These are phyloP conservation scores for Gossypium rotundifolium DNA, from an alignment of 345 rosid genomes.

Conservation along the genomic window DNA sequence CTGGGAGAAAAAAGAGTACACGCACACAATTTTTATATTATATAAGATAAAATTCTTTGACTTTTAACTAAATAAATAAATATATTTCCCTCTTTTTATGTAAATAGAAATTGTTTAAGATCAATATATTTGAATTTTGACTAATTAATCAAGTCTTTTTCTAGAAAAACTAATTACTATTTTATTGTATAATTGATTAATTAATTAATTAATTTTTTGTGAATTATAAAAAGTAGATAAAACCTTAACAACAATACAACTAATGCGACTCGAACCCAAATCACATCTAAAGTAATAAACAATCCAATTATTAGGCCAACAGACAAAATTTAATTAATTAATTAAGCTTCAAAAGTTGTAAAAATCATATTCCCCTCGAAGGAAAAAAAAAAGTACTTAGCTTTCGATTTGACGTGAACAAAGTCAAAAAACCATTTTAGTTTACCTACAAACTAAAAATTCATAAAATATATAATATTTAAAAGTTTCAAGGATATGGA, in stretches of 20 bases:
- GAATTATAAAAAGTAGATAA: no score
- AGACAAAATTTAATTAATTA: no score
- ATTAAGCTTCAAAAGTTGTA: no score
- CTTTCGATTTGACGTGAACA: no score
- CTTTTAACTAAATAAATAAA: not conserved
- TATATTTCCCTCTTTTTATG: not conserved
- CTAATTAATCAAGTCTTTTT: not conserved
- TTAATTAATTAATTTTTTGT: not conserved
- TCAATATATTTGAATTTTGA: not conserved
- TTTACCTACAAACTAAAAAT: no score
- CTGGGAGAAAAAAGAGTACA: not conserved
- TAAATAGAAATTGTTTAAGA: not conserved
- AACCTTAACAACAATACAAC: rapidly evolving
- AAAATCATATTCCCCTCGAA: no score
- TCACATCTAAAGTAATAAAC: rapidly evolving
- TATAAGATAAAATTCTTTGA: not conserved
- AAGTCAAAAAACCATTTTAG: no score
- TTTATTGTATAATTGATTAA: not conserved
- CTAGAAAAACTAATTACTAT: not conserved
- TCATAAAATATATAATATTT: no score
- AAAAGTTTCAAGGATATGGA: no score
- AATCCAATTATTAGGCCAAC: rapidly evolving
- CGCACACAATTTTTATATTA: not conserved
- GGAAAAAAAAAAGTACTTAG: no score
- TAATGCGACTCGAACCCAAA: rapidly evolving